Evolutionary conservation across 192 early-diverging fungal species (phyloP).

Genomic region (Chytriomyces sp.): DNA sequence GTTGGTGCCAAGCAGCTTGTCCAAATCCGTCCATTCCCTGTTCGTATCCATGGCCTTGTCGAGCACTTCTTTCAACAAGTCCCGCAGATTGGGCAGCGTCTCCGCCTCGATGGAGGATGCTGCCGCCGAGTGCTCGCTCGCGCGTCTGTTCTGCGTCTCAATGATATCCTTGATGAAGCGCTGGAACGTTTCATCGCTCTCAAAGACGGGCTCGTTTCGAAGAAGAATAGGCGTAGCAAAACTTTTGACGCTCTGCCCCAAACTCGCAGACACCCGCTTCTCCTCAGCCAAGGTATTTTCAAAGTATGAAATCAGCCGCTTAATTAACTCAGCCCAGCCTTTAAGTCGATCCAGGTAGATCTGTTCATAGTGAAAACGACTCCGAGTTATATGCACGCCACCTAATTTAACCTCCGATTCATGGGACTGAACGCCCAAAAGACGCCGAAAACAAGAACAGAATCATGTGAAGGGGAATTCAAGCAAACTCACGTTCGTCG

Average conservation of each 20-base stretch:
- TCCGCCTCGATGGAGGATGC: slow-evolving; percentile 48
- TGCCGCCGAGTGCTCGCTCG: slow-evolving; percentile 37
- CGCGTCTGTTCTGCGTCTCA: slow-evolving; percentile 36
- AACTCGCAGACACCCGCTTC: slow-evolving; percentile 43
- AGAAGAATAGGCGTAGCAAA: slow-evolving; percentile 39
- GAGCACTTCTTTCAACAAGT: slow-evolving; percentile 44
- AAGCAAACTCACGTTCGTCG: slow-evolving; percentile 27
- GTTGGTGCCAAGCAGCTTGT: slow-evolving; percentile 45
- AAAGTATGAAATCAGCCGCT: slow-evolving; percentile 45
- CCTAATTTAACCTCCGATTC: background rate
- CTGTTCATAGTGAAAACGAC: slow-evolving; percentile 16
- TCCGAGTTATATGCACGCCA: background rate
- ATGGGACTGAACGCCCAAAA: background rate
- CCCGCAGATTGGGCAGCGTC: slow-evolving; percentile 48
- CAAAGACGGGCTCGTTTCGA: slow-evolving; percentile 41
- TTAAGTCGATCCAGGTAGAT: slow-evolving; percentile 47
- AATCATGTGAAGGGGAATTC: background rate
- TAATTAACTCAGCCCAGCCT: slow-evolving; percentile 50
- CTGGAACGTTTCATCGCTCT: slow-evolving; percentile 42
- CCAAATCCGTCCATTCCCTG: slow-evolving; percentile 50
- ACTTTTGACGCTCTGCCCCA: slow-evolving; percentile 31
- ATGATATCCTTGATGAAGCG: slow-evolving; percentile 45
- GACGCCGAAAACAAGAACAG: background rate
- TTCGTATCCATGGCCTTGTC: slow-evolving; percentile 43
- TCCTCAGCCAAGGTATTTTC: slow-evolving; percentile 50